Evolutionary conservation across 2,329 filamentous ascomycete genomes (phyloP), one percentile per base, ranked within the genome.

Genomic region (Hymenoscyphus occultus): DNA sequence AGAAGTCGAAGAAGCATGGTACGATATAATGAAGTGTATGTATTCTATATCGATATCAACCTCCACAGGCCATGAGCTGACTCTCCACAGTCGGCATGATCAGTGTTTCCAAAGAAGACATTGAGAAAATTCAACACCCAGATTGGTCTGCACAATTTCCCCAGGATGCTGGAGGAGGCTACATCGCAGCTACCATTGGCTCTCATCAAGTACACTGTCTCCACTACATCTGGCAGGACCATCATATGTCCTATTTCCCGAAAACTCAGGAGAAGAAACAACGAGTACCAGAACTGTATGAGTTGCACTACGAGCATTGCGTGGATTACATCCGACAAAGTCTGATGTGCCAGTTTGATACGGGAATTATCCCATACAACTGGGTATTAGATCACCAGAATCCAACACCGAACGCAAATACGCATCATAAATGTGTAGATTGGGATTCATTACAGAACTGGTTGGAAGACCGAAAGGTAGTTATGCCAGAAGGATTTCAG

Each of bases 71-170:
- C 22, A 19, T 32, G 5, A 32, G 31, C 54, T 56, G 31, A 56
- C 14, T 31, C 54, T 19, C 10, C 22, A 32, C 54, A 48, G 42
- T 48, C 42, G 42, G 42, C 14, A 48, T 48, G 42, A 48, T 48
- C 42, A 48, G 42, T 48, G 42, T 48, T 16, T 48, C 42, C 42
- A 48, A 19, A 48, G 42, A 48, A 19, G 56, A 59, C 60, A 45
- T 56, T 39, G 22, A 39, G 28, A 39, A 31, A 7, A 63, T 58
- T 19, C 19, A 28, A 7, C 39, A 54, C 39, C n/a, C n/a, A 32
- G 9, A 59, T 3, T 42, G 54, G 31, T 48, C 51, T 13, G 3
- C 85, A 83, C 61, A 76, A 78, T 3, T 74, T 10, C 59, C 59
- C 6, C 39, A 39, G 14, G 59, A 42, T 48, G n/a, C 19, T 28